Evolutionary conservation across 305 asterid genomes (phyloP), one percentile per base, ranked within the genome.

Genomic region (Solanum hybrid): DNA sequence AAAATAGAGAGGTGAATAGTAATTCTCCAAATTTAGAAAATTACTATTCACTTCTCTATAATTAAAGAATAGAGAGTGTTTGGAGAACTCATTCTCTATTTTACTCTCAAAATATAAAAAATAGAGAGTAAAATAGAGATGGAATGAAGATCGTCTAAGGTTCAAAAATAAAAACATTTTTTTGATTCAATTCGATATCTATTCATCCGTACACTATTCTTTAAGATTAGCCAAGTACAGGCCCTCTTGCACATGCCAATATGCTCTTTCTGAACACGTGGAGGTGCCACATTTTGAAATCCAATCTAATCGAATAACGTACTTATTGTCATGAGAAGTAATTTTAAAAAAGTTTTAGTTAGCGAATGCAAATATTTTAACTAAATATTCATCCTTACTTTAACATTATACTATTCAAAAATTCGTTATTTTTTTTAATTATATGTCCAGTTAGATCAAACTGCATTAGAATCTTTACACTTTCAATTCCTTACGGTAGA

Each of bases 171-270:
- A 3, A 8, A 76, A 9, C 1, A 7, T 13, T 29, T 12, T 5
- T 73, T 7, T 29, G 31, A 29, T 29, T 29, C 31, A 29, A 29
- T 29, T 29, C 31, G 31, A 29, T 29, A 29, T 29, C 31, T 29
- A 29, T 29, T 29, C 76, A 34, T 90, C 91, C 95, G 94, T 93
- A 93, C 94, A 37, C 77, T 7, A 26, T 91, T 90, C 80, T 94
- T 92, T 91, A 90, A 91, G 92, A 76, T 73, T 57, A 90, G 90
- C 71, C 67, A 64, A 37, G 64, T 46, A 39, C 89, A 46, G 86
- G 13, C 91, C 89, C 86, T 79, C 87, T 78, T 87, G 85, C 95
- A 93, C 95, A 90, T 94, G 95, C 78, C 87, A 4, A 20, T 64
- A 85, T 74, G 85, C 18, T 33, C 86, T 92, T 89, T 87, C 89